phyloP scores from a whole-genome alignment of 495 filamentous ascomycete genomes.

The Podospora pseudopauciseta region DNA sequence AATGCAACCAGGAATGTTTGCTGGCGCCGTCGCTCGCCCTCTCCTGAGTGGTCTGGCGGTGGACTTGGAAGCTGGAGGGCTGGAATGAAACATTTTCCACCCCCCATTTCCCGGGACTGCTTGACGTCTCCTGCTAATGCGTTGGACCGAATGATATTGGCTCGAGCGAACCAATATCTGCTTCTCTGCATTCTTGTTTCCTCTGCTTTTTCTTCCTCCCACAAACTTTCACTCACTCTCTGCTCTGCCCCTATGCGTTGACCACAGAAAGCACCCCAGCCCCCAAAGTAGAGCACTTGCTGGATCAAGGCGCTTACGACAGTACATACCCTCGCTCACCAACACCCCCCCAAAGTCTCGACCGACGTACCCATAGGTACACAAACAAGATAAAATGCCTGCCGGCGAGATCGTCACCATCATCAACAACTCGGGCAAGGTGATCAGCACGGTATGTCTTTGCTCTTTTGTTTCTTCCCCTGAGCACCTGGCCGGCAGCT shows the following conservation, averaged over 20 bases:
- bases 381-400: conserved; percentile 47
- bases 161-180: background rate
- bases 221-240: background rate
- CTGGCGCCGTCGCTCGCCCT: conserved; percentile 3
- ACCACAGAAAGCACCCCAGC: background rate
- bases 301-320: conserved; percentile 12
- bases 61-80: background rate
- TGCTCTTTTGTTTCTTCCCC: background rate
- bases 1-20: background rate
- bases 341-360: background rate
- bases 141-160: conserved; percentile 2
- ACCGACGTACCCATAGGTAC: background rate
- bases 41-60: background rate
- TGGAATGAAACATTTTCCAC: background rate
- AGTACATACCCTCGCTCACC: background rate
- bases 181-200: conserved; percentile 5
- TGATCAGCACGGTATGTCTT: conserved; percentile 77
- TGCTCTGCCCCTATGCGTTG: background rate
- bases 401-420: conserved; percentile 74
- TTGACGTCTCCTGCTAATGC: background rate
- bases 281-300: background rate
- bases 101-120: background rate
- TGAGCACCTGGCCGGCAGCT: background rate
- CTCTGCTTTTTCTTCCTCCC: background rate
- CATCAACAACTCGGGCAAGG: conserved; percentile 87